phyloP scores from a whole-genome alignment of 129 eudicot genomes.

The Tagetes erecta region DNA sequence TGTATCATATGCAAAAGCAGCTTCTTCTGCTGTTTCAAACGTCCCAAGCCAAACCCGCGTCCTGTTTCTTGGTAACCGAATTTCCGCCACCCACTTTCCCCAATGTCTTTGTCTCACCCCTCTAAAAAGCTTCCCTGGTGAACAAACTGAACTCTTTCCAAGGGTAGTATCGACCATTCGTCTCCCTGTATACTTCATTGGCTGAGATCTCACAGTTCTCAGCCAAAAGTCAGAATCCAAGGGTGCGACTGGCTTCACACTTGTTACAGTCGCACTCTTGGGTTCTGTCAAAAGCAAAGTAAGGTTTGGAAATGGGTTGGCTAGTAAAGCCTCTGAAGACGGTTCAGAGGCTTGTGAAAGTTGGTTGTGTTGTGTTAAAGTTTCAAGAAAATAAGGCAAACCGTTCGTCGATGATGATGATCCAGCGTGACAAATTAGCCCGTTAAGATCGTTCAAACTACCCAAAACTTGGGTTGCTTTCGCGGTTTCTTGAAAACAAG shows the following conservation, averaged over 20 bases:
- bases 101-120: constrained; percentile 95
- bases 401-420: constrained; percentile 16
- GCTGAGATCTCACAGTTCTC: constrained; percentile 63
- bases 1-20: constrained; percentile 86
- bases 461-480: constrained; percentile 21
- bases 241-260: constrained; percentile 24
- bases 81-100: constrained; percentile 98
- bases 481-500: constrained; percentile 33
- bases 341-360: constrained; percentile 25
- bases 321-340: constrained; percentile 18
- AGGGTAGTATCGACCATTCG: constrained; percentile 27
- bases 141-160: constrained; percentile 32
- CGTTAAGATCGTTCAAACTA: constrained; percentile 38
- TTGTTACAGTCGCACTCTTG: constrained; percentile 8
- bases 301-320: constrained; percentile 39
- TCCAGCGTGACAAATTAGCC: not conserved
- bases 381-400: constrained; percentile 59
- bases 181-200: constrained; percentile 56
- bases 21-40: constrained; percentile 87
- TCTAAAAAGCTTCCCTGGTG: constrained; percentile 49
- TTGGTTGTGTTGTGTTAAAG: constrained; percentile 35
- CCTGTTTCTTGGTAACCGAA: constrained; percentile 75
- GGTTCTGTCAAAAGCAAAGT: constrained; percentile 39
- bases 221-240: constrained; percentile 50
- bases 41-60: constrained; percentile 96